Conservation (phyloP, 176 grass and related monocot genomes). For the Triticum timopheevii region DNA sequence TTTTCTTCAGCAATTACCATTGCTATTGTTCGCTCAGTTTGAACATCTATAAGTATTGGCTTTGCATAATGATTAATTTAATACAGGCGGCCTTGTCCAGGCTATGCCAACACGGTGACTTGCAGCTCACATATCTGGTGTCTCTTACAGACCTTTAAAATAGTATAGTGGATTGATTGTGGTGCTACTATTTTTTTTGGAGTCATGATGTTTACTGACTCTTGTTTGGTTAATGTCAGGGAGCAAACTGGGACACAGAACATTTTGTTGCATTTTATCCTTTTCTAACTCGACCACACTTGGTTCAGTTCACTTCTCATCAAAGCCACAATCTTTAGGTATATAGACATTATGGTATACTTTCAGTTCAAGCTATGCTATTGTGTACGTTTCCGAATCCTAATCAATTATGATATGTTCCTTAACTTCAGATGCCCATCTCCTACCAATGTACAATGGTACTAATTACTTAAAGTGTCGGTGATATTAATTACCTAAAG, state of each 20-base stretch:
- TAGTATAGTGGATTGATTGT: not conserved
- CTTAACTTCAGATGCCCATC: conserved; percentile 56
- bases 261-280: conserved; percentile 68
- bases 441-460: conserved; percentile 26
- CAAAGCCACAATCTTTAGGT: conserved; percentile 42
- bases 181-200: not conserved
- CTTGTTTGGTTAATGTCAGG: conserved; percentile 53
- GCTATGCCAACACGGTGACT: too few relatives aligned
- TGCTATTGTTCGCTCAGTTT: not conserved
- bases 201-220: conserved; percentile 4
- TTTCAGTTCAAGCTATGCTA: too few relatives aligned
- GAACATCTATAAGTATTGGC: not conserved
- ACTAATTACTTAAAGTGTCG: too few relatives aligned
- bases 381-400: too few relatives aligned
- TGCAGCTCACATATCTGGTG: not conserved
- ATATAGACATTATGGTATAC: too few relatives aligned
- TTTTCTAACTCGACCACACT: conserved; percentile 86
- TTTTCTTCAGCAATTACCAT: not conserved
- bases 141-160: not conserved
- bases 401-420: not conserved
- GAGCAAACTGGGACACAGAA: conserved; percentile 83
- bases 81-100: too few relatives aligned
- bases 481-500: too few relatives aligned
- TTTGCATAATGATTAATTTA: not conserved
- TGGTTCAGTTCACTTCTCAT: conserved; percentile 85